A percentile compares a stretch with the other conserved stretches of the same genome.
Evolutionary conservation across 768 basidiomycete genomes (phyloP).

Genomic region (Suillus discolor): DNA sequence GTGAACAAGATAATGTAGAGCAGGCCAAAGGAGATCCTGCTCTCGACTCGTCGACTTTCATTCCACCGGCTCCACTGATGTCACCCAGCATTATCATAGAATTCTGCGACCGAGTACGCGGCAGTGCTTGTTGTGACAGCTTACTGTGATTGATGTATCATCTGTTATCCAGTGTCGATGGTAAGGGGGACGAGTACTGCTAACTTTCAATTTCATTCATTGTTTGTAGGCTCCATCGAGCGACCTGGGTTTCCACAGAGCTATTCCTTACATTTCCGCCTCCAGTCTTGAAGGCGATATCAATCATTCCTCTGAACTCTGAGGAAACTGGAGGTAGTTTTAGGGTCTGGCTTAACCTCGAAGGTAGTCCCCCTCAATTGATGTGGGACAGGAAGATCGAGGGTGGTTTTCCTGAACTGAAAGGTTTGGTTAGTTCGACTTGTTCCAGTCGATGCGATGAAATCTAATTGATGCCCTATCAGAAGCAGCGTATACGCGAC

Average conservation of each 20-base stretch:
- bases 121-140: slow-evolving; percentile 5
- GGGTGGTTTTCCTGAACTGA: slow-evolving; percentile 91
- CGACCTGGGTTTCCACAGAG: slow-evolving; percentile 93
- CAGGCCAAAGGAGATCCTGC: slow-evolving; percentile 16
- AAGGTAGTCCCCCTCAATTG: slow-evolving; percentile 42
- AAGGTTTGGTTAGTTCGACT: slow-evolving; percentile 61
- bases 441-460: not conserved
- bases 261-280: slow-evolving; percentile 89
- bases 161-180: slow-evolving; percentile 67
- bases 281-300: slow-evolving; percentile 65
- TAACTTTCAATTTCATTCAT: slow-evolving; percentile 1
- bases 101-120: slow-evolving; percentile 85
- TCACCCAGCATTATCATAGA: slow-evolving; percentile 78
- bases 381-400: slow-evolving; percentile 92
- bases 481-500: slow-evolving; percentile 93
- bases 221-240: slow-evolving; percentile 78
- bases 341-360: slow-evolving; percentile 77
- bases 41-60: slow-evolving; percentile 55
- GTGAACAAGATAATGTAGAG: slow-evolving; percentile 14
- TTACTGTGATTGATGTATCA: slow-evolving; percentile 5
- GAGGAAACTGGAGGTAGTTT: slow-evolving; percentile 91
- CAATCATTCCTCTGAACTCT: slow-evolving; percentile 71
- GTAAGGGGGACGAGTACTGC: slow-evolving; percentile 41
- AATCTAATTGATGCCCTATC: slow-evolving; percentile 15
- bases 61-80: slow-evolving; percentile 49